phyloP scores from a whole-genome alignment of 305 asterid species.

The Fraxinus floribunda region DNA sequence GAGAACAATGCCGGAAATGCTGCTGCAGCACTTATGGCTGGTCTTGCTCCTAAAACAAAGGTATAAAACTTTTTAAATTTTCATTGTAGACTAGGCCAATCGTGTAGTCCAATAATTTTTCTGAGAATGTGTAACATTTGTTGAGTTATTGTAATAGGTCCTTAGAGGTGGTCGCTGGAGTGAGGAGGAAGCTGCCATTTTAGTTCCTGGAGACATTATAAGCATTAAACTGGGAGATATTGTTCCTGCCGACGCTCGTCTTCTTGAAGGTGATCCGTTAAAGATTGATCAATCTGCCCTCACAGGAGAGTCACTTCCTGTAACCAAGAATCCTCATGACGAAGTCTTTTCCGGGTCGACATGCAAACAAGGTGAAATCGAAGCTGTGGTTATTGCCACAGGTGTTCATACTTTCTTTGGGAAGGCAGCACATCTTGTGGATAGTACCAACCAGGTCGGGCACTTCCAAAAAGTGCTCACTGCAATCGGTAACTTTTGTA shows the following conservation, averaged over 20 bases:
- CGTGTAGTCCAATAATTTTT: neutral
- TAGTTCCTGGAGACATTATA: constrained; percentile 57
- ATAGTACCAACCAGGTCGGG: constrained; percentile 57
- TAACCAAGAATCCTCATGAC: constrained; percentile 47
- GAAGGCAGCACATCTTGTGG: constrained; percentile 62
- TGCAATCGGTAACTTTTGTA: constrained; percentile 60
- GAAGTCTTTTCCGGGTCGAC: constrained; percentile 59
- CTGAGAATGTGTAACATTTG: neutral
- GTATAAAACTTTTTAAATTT: constrained; percentile 9
- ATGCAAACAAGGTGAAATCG: constrained; percentile 62
- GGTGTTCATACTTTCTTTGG: constrained; percentile 66
- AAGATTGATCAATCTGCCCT: constrained; percentile 53
- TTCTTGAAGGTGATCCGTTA: constrained; percentile 54
- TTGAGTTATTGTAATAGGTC: constrained; percentile 28
- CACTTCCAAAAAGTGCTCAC: constrained; percentile 65
- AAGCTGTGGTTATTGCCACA: constrained; percentile 55
- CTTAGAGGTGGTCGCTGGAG: constrained; percentile 55
- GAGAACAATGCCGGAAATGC: constrained; percentile 64
- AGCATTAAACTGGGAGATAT: constrained; percentile 58
- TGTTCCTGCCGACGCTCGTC: constrained; percentile 58
- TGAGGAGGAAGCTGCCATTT: constrained; percentile 55
- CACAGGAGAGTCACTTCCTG: constrained; percentile 55
- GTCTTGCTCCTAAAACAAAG: constrained; percentile 65
- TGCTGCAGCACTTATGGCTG: constrained; percentile 64
- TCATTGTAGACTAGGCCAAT: neutral